Percentiles rank a stretch among this genome's conserved stretches.
Evolutionary conservation across 192 early-diverging fungal species (phyloP).

Genomic region (Entophlyctis helioformis): DNA sequence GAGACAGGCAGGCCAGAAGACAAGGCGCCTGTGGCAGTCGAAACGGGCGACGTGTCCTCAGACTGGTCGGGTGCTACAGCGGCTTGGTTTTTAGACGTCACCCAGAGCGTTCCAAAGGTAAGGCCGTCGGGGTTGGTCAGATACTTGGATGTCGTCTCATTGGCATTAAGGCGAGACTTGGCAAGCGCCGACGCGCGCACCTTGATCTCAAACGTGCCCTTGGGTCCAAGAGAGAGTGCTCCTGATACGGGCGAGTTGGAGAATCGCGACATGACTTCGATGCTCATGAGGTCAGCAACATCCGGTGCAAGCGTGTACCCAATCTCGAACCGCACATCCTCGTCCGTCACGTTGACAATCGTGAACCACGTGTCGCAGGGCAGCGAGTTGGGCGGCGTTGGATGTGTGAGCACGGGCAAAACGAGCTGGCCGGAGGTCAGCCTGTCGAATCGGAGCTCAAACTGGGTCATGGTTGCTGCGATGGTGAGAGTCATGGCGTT

Average conservation of each 20-base stretch:
- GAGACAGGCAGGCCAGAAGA: neutral
- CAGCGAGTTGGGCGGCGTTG: conserved; percentile 30
- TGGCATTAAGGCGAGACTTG: conserved; percentile 38
- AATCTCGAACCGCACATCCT: conserved; percentile 72
- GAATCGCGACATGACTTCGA: conserved; percentile 68
- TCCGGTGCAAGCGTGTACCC: conserved; percentile 50
- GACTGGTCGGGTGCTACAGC: conserved; percentile 3
- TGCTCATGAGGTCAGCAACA: conserved; percentile 42
- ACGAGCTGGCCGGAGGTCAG: conserved; percentile 52
- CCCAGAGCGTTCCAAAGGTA: conserved; percentile 55
- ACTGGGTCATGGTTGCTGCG: conserved; percentile 44
- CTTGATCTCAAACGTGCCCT: conserved; percentile 55
- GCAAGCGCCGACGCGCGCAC: conserved; percentile 56
- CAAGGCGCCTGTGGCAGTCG: neutral
- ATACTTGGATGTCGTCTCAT: conserved; percentile 26
- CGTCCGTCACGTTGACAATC: conserved; percentile 58
- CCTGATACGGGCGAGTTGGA: conserved; percentile 69
- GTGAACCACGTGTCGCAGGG: conserved; percentile 76
- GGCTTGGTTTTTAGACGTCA: conserved; percentile 36
- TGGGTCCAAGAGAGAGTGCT: conserved; percentile 48
- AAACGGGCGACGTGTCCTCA: neutral
- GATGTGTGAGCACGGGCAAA: conserved; percentile 61
- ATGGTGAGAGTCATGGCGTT: conserved; percentile 43
- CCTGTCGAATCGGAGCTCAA: conserved; percentile 66
- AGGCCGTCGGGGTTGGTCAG: conserved; percentile 51